Evolutionary conservation across 1,284 basidiomycete species (phyloP), one percentile per base, ranked within the genome.

Genomic region (Ustilago trichophora): DNA sequence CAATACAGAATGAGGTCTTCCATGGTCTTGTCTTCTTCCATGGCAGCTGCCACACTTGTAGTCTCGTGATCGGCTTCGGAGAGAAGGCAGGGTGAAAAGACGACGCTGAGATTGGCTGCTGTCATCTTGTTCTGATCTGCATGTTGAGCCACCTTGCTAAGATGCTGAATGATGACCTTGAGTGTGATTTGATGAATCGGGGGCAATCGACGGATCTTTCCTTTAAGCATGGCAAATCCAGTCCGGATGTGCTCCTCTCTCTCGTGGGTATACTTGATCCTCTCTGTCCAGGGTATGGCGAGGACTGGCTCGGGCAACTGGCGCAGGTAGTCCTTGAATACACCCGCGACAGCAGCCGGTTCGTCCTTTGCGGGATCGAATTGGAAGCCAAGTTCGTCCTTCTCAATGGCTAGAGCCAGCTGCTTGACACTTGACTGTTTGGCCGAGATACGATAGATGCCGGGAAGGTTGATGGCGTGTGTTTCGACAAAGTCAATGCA

Each of bases 221-320:
- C 75, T 53, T 80, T 80, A 36, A 80, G 66, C 6, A 51, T 43
- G 18, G 76, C 65, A 38, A 80, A 80, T 31, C 77, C 77, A 9
- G 60, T 77, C 4, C 63, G 54, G 33, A 90, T 89, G 78, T 93
- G 88, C 72, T 92, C 90, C 13, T 76, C 68, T 22, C 75, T 59
- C 48, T 75, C 71, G 49, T 75, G 73, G 40, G 77, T 78, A 58
- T 78, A 76, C 49, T 66, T 52, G 38, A 91, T 85, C 24, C 93
- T 87, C 74, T 98, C 95, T 55, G 89, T 87, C 26, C 92, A 84
- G 2, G 91, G 85, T 75, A 91, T 91, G 66, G 85, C 88, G 84
- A 98, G 94, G n/a, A 98, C 85, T 0, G 94, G 91, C 73, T 94
- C 91, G 0, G 95, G 93, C 3, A 98, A 84, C 77, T 94, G 92